Conservation (phyloP, 305 asterid species). For the Plantago lanceolata region DNA sequence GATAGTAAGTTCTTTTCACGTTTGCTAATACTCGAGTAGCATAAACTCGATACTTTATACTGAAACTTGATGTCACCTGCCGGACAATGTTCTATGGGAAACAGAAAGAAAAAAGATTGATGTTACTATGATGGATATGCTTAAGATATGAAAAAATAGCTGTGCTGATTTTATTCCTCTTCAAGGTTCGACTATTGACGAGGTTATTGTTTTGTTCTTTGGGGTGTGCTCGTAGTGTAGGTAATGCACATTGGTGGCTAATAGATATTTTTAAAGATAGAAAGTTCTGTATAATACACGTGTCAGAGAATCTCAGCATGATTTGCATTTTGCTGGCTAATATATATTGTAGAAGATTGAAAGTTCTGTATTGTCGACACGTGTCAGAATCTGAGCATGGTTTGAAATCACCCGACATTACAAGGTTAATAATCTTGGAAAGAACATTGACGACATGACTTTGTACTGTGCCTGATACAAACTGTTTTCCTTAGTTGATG, state of each 20-base stretch:
- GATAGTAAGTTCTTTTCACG: constrained; percentile 54
- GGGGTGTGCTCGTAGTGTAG: constrained; percentile 12
- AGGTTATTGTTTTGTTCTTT: not conserved
- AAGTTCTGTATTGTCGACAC: not conserved
- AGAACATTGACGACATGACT: constrained; percentile 2
- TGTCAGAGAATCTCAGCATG: not conserved
- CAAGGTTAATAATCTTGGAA: constrained; percentile 6
- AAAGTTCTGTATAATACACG: not conserved
- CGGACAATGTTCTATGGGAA: not conserved
- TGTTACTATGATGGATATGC: not conserved
- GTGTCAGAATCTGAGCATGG: not conserved
- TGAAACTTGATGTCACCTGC: not conserved
- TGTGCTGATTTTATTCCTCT: not conserved
- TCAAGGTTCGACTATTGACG: not conserved
- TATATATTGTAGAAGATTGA: constrained; percentile 3
- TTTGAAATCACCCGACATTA: not conserved
- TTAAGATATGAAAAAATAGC: not conserved
- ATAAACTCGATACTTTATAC: not conserved
- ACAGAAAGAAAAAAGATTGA: not conserved
- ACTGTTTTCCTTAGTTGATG: constrained; percentile 7
- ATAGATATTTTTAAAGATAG: constrained; percentile 6
- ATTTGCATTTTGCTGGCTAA: not conserved
- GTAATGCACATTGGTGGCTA: not conserved
- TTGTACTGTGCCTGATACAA: constrained; percentile 20
- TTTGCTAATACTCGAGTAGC: constrained; percentile 6